Base-by-base conservation (phyloP, 202 grass and related monocot species). In the Bolboschoenoplectus hybrid region DNA sequence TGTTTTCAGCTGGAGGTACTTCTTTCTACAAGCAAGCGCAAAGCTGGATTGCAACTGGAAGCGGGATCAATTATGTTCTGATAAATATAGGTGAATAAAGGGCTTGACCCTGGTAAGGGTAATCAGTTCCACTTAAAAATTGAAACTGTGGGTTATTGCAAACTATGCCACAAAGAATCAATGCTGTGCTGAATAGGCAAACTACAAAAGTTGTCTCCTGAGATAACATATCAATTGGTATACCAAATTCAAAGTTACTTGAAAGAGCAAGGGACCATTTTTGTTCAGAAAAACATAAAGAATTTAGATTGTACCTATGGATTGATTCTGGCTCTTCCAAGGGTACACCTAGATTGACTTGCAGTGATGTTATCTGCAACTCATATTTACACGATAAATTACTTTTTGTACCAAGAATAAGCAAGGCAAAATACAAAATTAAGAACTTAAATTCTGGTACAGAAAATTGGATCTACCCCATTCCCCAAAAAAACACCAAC, bases 361-460 rank as follows among this genome's bases (percentile, higher is more conserved):
- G 75, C 52, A 80, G 52, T 41, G 75, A 61, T 41, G 75, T 36
- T 60, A 80, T 60, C 75, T 80, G 75, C 38, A n/a, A 80, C 60
- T 40, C 43, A 16, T 9, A 60, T 80, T 19, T n/a, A 43, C 51
- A 41, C 5, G 12, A 76, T 1, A 79, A 60, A 41, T 80, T 55
- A 60, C 16, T 60, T 61, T n/a, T 9, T 1, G 1, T 10, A n/a
- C 8, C 2, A 3, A 60, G 3, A 60, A 41, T 19, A 79, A 79
- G 36, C 14, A 58, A 58, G 43, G 6, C 14, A 19, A 58, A 43
- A 41, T 41, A 9, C 75, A 79, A 34, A 61, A 60, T 60, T 80
- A 43, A 80, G 13, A 9, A 60, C 36, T 39, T 38, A 6, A 26
- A 11, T 7, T 74, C n/a, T 50, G 9, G 1, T 50, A 45, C 6